Conservation (phyloP, 139 green algal species). For the Limnomonas spitsbergensis region DNA sequence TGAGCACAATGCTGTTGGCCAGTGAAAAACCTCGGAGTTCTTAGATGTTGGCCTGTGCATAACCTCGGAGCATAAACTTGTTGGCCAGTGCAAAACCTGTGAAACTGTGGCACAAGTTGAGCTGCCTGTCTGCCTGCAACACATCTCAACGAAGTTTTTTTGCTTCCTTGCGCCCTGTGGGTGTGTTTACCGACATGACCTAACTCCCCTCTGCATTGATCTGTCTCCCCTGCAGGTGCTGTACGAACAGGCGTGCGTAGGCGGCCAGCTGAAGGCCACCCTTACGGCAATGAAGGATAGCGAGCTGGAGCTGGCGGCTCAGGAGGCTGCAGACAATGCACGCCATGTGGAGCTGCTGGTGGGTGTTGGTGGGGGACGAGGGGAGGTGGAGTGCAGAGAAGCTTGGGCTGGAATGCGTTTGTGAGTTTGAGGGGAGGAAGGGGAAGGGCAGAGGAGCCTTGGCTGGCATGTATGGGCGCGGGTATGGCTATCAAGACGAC, state of each 20-base stretch:
- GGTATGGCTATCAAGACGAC: too few species aligned
- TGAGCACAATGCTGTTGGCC: background rate
- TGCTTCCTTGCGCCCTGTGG: background rate
- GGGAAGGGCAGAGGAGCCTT: too few species aligned
- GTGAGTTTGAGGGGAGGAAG: too few species aligned
- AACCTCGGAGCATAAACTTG: background rate
- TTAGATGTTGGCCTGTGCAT: background rate
- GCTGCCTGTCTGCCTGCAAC: background rate
- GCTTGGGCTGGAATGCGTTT: too few species aligned
- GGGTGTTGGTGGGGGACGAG: too few species aligned
- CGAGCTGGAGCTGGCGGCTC: conserved; percentile 11
- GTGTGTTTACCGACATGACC: background rate
- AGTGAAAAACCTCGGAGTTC: background rate
- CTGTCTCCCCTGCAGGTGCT: background rate
- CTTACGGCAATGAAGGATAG: conserved; percentile 3
- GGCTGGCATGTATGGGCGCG: too few species aligned
- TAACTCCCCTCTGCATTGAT: background rate
- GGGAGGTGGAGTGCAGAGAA: too few species aligned
- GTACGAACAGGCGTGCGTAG: background rate
- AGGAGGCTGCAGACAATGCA: conserved; percentile 11
- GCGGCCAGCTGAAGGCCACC: background rate
- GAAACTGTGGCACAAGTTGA: too few species aligned
- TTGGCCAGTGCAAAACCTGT: background rate
- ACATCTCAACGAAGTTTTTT: background rate
- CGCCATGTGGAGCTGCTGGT: conserved; percentile 8